Conservation (phyloP, 768 basidiomycete species). For the Kwoniella heveanensis region DNA sequence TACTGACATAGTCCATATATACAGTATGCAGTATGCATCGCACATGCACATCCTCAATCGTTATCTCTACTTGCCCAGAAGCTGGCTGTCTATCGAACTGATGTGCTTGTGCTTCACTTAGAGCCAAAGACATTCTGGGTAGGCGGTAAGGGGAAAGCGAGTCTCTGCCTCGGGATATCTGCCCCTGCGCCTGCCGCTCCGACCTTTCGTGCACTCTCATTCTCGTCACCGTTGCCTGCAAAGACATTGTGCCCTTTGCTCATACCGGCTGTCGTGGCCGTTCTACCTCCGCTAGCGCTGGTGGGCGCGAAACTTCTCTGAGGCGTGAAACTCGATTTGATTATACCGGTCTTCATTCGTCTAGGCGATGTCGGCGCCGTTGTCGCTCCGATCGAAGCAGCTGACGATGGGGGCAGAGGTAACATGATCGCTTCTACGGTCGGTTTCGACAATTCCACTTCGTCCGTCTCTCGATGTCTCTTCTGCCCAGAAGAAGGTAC, state of each 20-base stretch:
- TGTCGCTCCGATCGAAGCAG: background rate
- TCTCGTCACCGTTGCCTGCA: background rate
- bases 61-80: no score
- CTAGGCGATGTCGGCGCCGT: background rate
- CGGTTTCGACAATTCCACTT: constrained; percentile 4
- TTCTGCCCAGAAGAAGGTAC: constrained; percentile 18
- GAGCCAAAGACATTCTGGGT: constrained; percentile 18
- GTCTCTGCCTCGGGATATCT: constrained; percentile 15
- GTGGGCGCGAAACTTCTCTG: constrained; percentile 13
- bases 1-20: no score
- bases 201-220: background rate
- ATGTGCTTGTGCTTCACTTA: no score
- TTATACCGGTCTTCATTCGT: constrained; percentile 6
- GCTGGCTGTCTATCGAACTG: no score
- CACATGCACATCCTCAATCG: no score
- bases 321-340: constrained; percentile 22
- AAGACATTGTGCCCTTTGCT: background rate
- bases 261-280: no score
- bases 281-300: background rate
- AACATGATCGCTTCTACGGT: constrained; percentile 29
- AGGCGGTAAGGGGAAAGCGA: constrained; percentile 24
- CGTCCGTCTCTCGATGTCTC: constrained; percentile 24
- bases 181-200: background rate
- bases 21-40: no score
- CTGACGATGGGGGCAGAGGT: constrained; percentile 18